Percentiles rank a stretch among this genome's conserved stretches.
Evolutionary conservation across 2,329 filamentous ascomycete genomes (phyloP).

Genomic region (Colletotrichum lini): DNA sequence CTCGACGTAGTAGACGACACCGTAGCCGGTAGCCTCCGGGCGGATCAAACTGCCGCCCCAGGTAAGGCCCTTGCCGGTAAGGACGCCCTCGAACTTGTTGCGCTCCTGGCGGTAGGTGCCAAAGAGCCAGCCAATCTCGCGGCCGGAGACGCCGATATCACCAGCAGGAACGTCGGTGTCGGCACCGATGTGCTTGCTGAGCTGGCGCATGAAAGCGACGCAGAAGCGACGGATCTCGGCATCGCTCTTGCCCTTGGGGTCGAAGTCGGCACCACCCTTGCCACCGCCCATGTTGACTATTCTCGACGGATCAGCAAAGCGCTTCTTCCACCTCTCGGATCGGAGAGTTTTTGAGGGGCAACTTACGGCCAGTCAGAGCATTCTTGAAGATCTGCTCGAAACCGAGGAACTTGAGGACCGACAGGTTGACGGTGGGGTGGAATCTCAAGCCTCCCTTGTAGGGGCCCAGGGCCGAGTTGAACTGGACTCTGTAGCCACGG

Average conservation of each 20-base stretch:
- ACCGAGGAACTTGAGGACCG: slow-evolving; percentile 91
- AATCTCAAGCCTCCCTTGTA: slow-evolving; percentile 98
- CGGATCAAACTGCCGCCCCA: slow-evolving; percentile 97
- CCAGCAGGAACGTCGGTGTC: slow-evolving; percentile 97
- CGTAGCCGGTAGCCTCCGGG: slow-evolving; percentile 96
- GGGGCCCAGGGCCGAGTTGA: slow-evolving; percentile 96
- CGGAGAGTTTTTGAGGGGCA: not conserved
- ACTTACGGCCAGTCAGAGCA: slow-evolving; percentile 92
- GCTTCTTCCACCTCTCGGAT: too few relatives aligned
- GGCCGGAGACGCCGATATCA: slow-evolving; percentile 93
- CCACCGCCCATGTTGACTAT: slow-evolving; percentile 93
- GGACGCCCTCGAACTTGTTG: slow-evolving; percentile 94
- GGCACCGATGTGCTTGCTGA: slow-evolving; percentile 95
- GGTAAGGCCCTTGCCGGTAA: slow-evolving; percentile 93
- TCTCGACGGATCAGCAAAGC: slow-evolving; percentile 40
- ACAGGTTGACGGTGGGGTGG: slow-evolving; percentile 87
- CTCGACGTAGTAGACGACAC: slow-evolving; percentile 95
- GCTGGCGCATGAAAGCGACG: slow-evolving; percentile 94
- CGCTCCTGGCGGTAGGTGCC: slow-evolving; percentile 90
- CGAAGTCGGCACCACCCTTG: slow-evolving; percentile 98
- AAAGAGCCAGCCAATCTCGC: slow-evolving; percentile 96
- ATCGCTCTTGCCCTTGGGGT: slow-evolving; percentile 98
- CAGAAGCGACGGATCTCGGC: slow-evolving; percentile 98
- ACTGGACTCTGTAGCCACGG: slow-evolving; percentile 98
- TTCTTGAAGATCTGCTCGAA: slow-evolving; percentile 99